These are phyloP conservation scores for Syzygium malaccense DNA, from an alignment of 441 rosid species.

Conservation along the genomic window DNA sequence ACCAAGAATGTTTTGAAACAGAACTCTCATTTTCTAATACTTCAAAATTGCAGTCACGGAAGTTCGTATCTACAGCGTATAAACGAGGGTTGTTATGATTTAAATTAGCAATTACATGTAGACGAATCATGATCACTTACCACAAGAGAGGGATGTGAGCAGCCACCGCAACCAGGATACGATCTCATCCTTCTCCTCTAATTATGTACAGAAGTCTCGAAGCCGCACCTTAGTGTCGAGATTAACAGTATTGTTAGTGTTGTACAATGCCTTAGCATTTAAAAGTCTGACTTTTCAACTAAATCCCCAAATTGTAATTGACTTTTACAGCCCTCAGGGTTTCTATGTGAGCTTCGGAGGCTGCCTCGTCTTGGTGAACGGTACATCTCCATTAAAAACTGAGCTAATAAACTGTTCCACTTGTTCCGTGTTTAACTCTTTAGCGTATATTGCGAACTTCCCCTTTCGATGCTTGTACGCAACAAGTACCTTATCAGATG, in stretches of 20 bases:
- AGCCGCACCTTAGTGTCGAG: neutral
- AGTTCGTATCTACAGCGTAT: neutral
- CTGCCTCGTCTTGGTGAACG: slow-evolving; percentile 44
- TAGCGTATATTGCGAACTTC: slow-evolving; percentile 40
- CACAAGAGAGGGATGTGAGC: neutral
- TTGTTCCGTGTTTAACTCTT: slow-evolving; percentile 41
- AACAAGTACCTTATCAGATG: slow-evolving; percentile 38
- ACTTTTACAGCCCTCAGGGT: neutral
- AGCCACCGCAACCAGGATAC: neutral
- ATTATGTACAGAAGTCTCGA: neutral
- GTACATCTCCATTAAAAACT: slow-evolving; percentile 65
- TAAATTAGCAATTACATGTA: neutral
- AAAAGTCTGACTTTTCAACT: neutral
- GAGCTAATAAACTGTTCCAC: slow-evolving; percentile 63
- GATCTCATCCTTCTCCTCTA: neutral
- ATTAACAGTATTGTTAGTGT: neutral
- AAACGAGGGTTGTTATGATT: neutral
- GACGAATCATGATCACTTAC: neutral
- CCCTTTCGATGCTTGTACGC: slow-evolving; percentile 79
- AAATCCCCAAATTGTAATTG: neutral
- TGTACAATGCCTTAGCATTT: neutral
- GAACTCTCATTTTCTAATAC: neutral
- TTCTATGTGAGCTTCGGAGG: slow-evolving; percentile 47
- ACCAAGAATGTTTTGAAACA: neutral
- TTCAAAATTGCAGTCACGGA: neutral